Percentiles rank a stretch among this genome's conserved stretches.
phyloP scores from a whole-genome alignment of 345 rosid genomes.

The Bruguiera sexangula region DNA sequence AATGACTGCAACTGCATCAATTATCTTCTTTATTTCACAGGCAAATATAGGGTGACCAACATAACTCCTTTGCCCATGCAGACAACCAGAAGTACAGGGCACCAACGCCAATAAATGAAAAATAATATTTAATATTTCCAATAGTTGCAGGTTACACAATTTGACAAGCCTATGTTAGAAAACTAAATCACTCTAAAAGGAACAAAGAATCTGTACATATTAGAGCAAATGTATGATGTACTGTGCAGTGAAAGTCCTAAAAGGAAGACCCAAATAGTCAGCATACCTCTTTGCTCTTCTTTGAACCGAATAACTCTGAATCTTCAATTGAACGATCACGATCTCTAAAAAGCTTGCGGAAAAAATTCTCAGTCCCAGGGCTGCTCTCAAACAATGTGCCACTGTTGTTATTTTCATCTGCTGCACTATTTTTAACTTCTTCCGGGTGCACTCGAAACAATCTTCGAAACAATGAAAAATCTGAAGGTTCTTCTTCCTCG shows the following conservation, averaged over 20 bases:
- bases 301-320: constrained; percentile 75
- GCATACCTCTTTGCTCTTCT: constrained; percentile 76
- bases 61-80: neutral
- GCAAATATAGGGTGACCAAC: neutral
- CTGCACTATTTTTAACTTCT: constrained; percentile 52
- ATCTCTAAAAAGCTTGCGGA: constrained; percentile 93
- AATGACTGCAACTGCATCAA: too few relatives aligned
- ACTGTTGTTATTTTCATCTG: constrained; percentile 52
- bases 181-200: too few relatives aligned
- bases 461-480: constrained; percentile 71
- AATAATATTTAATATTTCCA: too few relatives aligned
- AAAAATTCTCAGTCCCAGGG: constrained; percentile 93
- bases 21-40: neutral
- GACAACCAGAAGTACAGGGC: neutral
- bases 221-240: neutral
- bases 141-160: neutral
- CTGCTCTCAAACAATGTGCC: constrained; percentile 72
- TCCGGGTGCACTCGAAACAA: constrained; percentile 94
- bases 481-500: constrained; percentile 86
- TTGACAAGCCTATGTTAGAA: too few relatives aligned
- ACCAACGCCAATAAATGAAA: neutral
- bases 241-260: neutral
- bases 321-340: constrained; percentile 93
- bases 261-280: neutral
- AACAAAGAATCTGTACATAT: too few relatives aligned